Conservation (phyloP, 495 filamentous ascomycete genomes). For the Penicillium ochrochloron region DNA sequence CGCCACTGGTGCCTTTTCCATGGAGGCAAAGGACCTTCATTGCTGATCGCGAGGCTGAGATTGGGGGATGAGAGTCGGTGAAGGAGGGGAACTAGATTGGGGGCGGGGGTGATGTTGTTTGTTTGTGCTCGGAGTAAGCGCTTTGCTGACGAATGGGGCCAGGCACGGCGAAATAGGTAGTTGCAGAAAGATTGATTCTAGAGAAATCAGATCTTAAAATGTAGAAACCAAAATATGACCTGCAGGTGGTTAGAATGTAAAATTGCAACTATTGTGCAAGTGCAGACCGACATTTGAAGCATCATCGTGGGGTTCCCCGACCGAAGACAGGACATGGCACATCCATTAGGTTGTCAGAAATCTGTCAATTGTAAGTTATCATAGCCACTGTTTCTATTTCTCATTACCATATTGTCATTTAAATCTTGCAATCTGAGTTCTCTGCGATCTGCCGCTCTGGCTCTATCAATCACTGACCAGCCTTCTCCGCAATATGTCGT, state of each 20-base stretch:
- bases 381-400: too few relatives aligned
- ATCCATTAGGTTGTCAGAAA: background rate
- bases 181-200: background rate
- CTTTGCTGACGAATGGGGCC: conserved; percentile 3
- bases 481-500: background rate
- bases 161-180: background rate
- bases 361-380: too few relatives aligned
- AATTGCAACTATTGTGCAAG: background rate
- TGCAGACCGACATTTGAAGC: background rate
- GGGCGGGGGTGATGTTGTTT: conserved; percentile 3
- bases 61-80: background rate
- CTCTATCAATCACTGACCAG: background rate
- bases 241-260: background rate
- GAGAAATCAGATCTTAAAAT: background rate
- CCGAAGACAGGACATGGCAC: background rate
- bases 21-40: conserved; percentile 69
- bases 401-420: too few relatives aligned
- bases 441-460: too few relatives aligned
- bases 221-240: background rate
- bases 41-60: conserved; percentile 10
- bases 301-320: background rate
- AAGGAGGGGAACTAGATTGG: background rate
- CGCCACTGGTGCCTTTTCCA: conserved; percentile 62
- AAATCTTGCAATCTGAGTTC: too few relatives aligned
- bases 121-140: background rate